phyloP scores from a whole-genome alignment of 192 early-diverging fungal genomes.

The Coemansia sp. region DNA sequence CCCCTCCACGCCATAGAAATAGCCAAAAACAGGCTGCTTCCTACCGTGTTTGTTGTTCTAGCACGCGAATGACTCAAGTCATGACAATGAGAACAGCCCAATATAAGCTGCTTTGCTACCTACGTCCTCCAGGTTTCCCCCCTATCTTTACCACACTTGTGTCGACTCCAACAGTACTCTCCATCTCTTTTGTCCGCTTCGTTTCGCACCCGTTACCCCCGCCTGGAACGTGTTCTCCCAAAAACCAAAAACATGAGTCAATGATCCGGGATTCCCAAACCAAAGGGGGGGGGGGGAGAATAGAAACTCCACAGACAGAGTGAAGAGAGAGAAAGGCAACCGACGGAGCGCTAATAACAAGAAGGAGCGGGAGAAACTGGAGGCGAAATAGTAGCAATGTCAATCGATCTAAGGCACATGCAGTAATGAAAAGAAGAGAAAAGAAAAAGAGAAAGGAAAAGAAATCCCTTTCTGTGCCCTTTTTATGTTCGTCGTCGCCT shows the following conservation, averaged over 20 bases:
- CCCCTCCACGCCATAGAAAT: neutral
- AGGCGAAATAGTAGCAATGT: slow-evolving; percentile 40
- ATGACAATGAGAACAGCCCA: slow-evolving; percentile 51
- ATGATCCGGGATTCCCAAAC: neutral
- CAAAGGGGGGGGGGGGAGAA: no score
- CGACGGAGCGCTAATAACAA: neutral
- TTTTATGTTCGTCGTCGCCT: neutral
- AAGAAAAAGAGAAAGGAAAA: neutral
- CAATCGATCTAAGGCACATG: slow-evolving; percentile 54
- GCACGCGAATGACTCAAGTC: slow-evolving; percentile 57
- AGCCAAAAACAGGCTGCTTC: neutral
- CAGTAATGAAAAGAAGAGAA: slow-evolving; percentile 20
- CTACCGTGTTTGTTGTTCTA: slow-evolving; percentile 29
- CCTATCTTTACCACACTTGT: neutral
- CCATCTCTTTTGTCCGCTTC: no score
- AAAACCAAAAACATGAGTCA: neutral
- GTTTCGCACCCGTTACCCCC: no score
- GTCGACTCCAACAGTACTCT: no score
- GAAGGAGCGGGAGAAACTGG: neutral
- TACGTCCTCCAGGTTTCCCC: slow-evolving; percentile 8
- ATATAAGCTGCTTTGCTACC: slow-evolving; percentile 42
- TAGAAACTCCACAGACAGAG: neutral
- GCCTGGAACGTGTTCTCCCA: no score
- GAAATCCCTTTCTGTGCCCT: neutral
- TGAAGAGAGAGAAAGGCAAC: neutral